Evolutionary conservation across 2,329 filamentous ascomycete species (phyloP).

Genomic region (Ilyonectria robusta): DNA sequence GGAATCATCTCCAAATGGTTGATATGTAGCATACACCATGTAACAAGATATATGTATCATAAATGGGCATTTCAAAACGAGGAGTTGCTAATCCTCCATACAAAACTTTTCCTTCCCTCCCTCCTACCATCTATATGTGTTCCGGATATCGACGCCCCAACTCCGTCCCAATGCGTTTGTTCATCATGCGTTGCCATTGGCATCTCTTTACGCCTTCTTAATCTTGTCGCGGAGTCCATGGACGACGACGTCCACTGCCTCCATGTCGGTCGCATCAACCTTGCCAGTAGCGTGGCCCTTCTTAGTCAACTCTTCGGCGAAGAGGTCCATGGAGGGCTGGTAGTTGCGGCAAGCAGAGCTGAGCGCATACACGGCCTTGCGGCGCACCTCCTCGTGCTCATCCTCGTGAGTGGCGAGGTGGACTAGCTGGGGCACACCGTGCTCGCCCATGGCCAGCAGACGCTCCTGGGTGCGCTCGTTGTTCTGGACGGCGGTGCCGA

Average conservation of each 20-base stretch:
- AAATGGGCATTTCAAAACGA: constrained; percentile 41
- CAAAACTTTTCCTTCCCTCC: constrained; percentile 28
- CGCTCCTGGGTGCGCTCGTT: constrained; percentile 88
- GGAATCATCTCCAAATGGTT: constrained; percentile 39
- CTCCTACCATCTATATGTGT: constrained; percentile 13
- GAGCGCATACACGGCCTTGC: constrained; percentile 91
- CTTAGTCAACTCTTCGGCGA: constrained; percentile 73
- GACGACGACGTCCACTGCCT: constrained; percentile 83
- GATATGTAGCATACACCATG: constrained; percentile 51
- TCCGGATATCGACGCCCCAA: constrained; percentile 47
- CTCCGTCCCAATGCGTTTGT: constrained; percentile 55
- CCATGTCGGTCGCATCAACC: constrained; percentile 90
- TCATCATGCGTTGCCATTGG: constrained; percentile 29
- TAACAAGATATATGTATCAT: constrained; percentile 55
- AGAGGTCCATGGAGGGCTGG: constrained; percentile 82
- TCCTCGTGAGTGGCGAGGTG: constrained; percentile 73
- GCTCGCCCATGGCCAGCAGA: constrained; percentile 66
- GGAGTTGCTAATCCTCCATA: constrained; percentile 37
- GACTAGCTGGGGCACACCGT: constrained; percentile 78
- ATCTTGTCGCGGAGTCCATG: constrained; percentile 72
- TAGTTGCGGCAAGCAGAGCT: constrained; percentile 91
- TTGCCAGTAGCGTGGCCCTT: constrained; percentile 69
- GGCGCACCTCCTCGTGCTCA: constrained; percentile 75
- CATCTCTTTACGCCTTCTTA: constrained; percentile 47
- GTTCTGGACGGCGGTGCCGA: constrained; percentile 96